These are phyloP conservation scores for Chloropicon primus DNA, from an alignment of 139 green algal genomes.

Conservation along the genomic window DNA sequence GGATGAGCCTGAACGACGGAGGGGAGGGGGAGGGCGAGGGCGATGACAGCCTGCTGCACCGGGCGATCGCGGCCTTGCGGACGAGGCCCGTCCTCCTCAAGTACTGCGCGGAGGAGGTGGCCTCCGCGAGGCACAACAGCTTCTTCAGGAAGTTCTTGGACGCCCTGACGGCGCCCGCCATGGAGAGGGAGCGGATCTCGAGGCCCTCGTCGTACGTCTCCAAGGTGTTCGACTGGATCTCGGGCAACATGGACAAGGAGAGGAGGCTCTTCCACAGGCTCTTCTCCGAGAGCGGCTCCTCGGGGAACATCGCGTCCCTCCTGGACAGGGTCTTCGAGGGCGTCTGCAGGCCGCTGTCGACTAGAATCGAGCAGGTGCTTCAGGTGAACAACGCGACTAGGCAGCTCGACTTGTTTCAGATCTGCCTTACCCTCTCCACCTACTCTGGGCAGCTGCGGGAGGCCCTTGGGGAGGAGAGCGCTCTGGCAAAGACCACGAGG, in stretches of 20 bases:
- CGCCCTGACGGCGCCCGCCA: conserved; percentile 51
- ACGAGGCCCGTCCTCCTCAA: conserved; percentile 80
- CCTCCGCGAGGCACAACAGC: conserved; percentile 71
- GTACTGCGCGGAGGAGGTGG: conserved; percentile 92
- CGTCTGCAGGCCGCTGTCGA: conserved; percentile 72
- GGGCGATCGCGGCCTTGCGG: conserved; percentile 57
- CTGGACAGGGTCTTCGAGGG: conserved; percentile 85
- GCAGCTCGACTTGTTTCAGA: not conserved
- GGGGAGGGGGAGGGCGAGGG: conserved; percentile 72
- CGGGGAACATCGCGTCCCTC: conserved; percentile 19
- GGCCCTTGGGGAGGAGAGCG: not conserved
- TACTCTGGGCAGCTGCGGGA: not conserved
- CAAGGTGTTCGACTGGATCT: not conserved
- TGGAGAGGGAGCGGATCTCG: not conserved
- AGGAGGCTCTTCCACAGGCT: conserved; percentile 73
- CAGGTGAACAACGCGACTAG: not conserved
- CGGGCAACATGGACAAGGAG: conserved; percentile 55
- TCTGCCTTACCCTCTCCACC: not conserved
- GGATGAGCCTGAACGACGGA: conserved; percentile 49
- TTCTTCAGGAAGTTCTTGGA: conserved; percentile 82
- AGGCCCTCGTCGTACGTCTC: not conserved
- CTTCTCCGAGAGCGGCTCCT: conserved; percentile 50
- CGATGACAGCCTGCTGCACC: conserved; percentile 39
- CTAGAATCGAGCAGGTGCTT: not conserved
- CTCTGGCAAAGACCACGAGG: not conserved